Base-by-base conservation (phyloP, 352 stramenopile species). In the Aphanomyces stellatus region DNA sequence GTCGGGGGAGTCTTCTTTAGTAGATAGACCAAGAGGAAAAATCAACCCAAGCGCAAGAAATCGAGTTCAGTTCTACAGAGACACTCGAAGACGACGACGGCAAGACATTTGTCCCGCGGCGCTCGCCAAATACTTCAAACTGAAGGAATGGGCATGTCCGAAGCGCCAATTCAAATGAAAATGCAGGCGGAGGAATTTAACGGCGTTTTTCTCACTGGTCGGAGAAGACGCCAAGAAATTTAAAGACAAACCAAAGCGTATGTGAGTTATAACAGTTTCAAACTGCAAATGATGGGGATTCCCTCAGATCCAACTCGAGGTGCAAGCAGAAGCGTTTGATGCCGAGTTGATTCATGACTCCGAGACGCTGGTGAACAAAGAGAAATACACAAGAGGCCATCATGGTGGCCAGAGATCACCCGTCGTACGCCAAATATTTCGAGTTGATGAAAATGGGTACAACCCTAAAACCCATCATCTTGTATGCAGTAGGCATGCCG, bases 51-150 rank as follows among this genome's bases (percentile, higher is more conserved):
- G n/a, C n/a, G n/a, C n/a, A n/a, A n/a, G n/a, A n/a, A n/a, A n/a
- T n/a, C n/a, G n/a, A n/a, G n/a, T n/a, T n/a, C n/a, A n/a, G n/a
- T n/a, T n/a, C n/a, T n/a, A n/a, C n/a, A n/a, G 79, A 88, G 25
- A 80, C 75, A 62, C 43, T 87, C 4, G 72, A 85, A 1, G 78
- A 85, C 55, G 71, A 75, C 33, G 76, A 84, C 17, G 80, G 80
- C 15, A 83, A 85, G 40, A 72, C 76, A 59, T 68, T 51, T 7
- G n/a, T 33, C 0, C 3, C 55, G 17, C 33, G 15, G 37, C 46
- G 48, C 87, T 85, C 3, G 41, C 61, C 15, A 98, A 98, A 74
- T 99, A 98, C 73, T 98, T 98, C 73, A 98, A 98, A 69, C 93
- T 99, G 76, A 61, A 87, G 15, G 97, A 65, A 94, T 98, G 77